Base-by-base conservation (phyloP, 805 yeast genomes). In the Trichomonascus vanleenenianus region DNA sequence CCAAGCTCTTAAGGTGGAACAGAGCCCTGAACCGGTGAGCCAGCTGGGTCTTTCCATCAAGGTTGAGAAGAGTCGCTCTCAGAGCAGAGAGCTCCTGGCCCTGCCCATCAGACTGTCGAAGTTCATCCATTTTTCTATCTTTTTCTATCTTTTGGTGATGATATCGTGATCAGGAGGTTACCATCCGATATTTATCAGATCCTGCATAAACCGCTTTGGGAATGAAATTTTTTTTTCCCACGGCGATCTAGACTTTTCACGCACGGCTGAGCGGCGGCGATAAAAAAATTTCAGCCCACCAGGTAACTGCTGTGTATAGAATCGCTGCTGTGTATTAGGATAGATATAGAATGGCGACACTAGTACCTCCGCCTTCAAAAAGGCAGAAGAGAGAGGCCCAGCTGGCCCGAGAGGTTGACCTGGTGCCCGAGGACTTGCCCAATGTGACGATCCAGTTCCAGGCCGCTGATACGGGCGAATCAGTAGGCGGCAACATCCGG, bases 21-120 rank as follows among this genome's bases (percentile, higher is more conserved):
- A 93, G 73, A 5, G 98, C 97, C 64, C 99, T 77, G 68, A 93
- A 93, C 58, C 99, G 76, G 64, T 76, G 79, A 3, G 96, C 93
- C 30, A 93, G 74, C 47, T 83, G 81, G 16, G 77, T 78, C 12
- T 79, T 70, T 2, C 96, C 95, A 38, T 49, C 51, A 7, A 37
- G 44, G 50, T 64, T 63, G 10, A 64, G 54, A 15, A 64, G 51
- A 19, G 60, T 53, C 9, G 32, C 49, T 18, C 57, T 43, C 43
- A 64, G 55, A 6, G 40, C 50, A 2, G 37, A 38, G 14, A 57
- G 47, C n/a, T 46, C 54, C 12, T 22, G 25, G n/a, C 50, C 50
- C 34, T 36, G 18, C 20, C 55, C 57, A 16, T 54, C 48, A 16
- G 57, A 51, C 31, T 54, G 55, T 33, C 57, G 45, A 8, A 54